phyloP scores from a whole-genome alignment of 2,329 filamentous ascomycete genomes.

The Knufia fluminis region DNA sequence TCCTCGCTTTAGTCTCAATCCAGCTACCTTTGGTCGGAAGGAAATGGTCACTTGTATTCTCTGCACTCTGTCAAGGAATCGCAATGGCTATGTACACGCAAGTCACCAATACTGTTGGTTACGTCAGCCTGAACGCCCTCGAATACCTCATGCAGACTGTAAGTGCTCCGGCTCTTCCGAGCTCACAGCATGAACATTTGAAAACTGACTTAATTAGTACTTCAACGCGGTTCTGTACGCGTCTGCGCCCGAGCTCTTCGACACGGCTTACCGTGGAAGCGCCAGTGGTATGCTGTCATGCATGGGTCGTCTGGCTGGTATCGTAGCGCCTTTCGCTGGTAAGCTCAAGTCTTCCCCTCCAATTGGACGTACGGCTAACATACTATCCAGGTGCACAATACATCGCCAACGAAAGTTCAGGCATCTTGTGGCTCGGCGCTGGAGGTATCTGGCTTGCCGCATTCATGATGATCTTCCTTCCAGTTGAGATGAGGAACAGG shows the following conservation, averaged over 20 bases:
- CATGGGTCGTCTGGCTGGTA: slow-evolving; percentile 14
- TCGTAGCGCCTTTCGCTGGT: slow-evolving; percentile 16
- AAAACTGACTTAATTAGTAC: not conserved
- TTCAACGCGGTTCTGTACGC: slow-evolving; percentile 46
- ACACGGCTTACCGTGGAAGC: slow-evolving; percentile 12
- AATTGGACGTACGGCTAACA: not conserved
- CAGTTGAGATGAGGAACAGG: slow-evolving; percentile 15
- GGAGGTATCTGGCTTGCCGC: slow-evolving; percentile 16
- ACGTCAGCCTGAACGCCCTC: slow-evolving; percentile 43
- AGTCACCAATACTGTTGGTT: slow-evolving; percentile 38
- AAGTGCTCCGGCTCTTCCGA: not conserved
- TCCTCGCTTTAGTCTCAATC: slow-evolving; percentile 33
- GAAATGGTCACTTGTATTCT: slow-evolving; percentile 33
- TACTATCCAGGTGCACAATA: slow-evolving; percentile 10
- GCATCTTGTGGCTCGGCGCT: slow-evolving; percentile 14
- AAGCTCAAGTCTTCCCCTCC: not conserved
- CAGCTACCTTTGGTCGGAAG: slow-evolving; percentile 33
- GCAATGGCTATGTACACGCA: slow-evolving; percentile 30
- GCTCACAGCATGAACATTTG: not conserved
- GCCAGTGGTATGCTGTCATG: slow-evolving; percentile 15
- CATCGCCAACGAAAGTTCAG: slow-evolving; percentile 8
- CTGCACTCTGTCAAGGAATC: slow-evolving; percentile 35
- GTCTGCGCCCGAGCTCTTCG: slow-evolving; percentile 40
- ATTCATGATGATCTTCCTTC: slow-evolving; percentile 14
- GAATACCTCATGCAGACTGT: slow-evolving; percentile 43